Evolutionary conservation across 164 flowering plant species (phyloP).

Genomic region (Stephania japonica): DNA sequence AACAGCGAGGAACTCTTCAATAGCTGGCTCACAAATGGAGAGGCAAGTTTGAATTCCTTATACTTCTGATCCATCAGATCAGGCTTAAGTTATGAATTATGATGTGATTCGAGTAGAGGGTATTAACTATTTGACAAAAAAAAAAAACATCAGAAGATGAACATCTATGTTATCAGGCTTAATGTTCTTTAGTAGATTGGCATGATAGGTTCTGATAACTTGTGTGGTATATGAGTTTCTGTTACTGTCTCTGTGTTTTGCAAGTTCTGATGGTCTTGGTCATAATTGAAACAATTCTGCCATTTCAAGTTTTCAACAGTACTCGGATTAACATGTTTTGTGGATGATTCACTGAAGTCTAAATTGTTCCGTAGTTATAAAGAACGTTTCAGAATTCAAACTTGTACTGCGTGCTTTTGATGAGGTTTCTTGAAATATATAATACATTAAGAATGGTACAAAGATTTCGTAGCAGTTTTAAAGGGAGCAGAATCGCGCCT

Average conservation of each 20-base stretch:
- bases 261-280: neutral
- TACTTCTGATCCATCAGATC: neutral
- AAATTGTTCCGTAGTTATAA: no score
- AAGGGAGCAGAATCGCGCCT: neutral
- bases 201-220: no score
- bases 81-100: neutral
- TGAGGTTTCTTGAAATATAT: neutral
- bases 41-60: conserved; percentile 44
- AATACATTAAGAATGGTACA: neutral
- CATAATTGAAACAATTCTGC: neutral
- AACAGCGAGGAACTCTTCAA: conserved; percentile 81
- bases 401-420: neutral
- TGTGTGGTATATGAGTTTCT: neutral
- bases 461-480: neutral
- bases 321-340: neutral
- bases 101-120: neutral
- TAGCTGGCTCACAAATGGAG: conserved; percentile 71
- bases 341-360: neutral
- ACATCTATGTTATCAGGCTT: no score
- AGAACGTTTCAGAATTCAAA: neutral
- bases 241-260: neutral
- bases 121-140: no score
- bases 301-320: neutral
- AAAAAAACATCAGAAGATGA: no score
- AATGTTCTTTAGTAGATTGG: no score